Conservation (phyloP, 2,329 filamentous ascomycete genomes). For the Phialophora macrospora region DNA sequence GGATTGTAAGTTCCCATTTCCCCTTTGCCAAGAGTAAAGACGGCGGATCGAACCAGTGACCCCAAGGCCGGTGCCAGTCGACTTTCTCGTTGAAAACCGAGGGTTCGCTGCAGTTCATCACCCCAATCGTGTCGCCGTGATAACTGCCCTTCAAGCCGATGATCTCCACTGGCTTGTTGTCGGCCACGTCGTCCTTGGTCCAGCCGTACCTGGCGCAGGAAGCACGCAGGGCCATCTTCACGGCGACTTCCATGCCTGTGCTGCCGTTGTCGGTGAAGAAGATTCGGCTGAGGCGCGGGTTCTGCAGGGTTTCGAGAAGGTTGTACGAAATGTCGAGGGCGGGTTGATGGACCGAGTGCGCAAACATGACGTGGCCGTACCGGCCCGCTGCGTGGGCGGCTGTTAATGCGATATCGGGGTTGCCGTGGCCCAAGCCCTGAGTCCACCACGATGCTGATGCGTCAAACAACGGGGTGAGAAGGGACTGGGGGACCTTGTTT, state of each 20-base stretch:
- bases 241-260: slow-evolving; percentile 79
- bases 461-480: slow-evolving; percentile 73
- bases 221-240: slow-evolving; percentile 82
- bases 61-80: slow-evolving; percentile 81
- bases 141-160: slow-evolving; percentile 80
- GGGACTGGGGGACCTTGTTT: slow-evolving; percentile 36
- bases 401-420: slow-evolving; percentile 70
- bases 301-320: slow-evolving; percentile 64
- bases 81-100: slow-evolving; percentile 79
- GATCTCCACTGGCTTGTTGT: slow-evolving; percentile 65
- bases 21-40: slow-evolving; percentile 70
- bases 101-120: slow-evolving; percentile 83
- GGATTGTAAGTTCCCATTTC: slow-evolving; percentile 57
- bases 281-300: slow-evolving; percentile 69
- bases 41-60: slow-evolving; percentile 82
- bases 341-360: slow-evolving; percentile 77
- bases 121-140: slow-evolving; percentile 85
- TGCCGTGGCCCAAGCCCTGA: slow-evolving; percentile 81
- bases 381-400: slow-evolving; percentile 81
- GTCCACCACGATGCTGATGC: slow-evolving; percentile 92
- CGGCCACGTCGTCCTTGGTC: slow-evolving; percentile 54
- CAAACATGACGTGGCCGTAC: slow-evolving; percentile 90
- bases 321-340: slow-evolving; percentile 71
- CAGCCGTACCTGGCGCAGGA: slow-evolving; percentile 69
- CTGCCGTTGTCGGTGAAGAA: slow-evolving; percentile 87